These are phyloP conservation scores for Botrytis aclada DNA, from an alignment of 2,329 filamentous ascomycete genomes.

Conservation along the genomic window DNA sequence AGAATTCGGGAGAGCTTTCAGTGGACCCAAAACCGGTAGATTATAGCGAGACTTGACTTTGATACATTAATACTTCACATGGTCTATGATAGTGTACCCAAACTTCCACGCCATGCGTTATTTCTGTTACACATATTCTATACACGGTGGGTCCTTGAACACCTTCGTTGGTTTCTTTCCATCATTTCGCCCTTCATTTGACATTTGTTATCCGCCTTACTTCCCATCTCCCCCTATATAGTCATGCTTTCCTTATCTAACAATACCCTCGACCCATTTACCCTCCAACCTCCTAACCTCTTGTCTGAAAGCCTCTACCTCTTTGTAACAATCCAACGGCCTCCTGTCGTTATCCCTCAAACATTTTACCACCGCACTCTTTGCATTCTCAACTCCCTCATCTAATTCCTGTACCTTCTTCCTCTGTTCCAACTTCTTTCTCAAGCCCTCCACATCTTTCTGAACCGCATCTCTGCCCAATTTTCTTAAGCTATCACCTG, in stretches of 20 bases:
- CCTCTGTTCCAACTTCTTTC: conserved; percentile 56
- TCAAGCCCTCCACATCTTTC: conserved; percentile 58
- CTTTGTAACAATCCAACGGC: conserved; percentile 90
- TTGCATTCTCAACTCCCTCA: conserved; percentile 68
- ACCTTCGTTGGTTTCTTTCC: not conserved
- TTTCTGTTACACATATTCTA: conserved; percentile 23
- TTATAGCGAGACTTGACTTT: conserved; percentile 5
- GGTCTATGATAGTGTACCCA: not conserved
- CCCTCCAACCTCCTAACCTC: conserved; percentile 85
- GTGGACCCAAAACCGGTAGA: not conserved
- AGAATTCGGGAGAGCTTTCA: not conserved
- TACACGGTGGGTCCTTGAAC: conserved; percentile 8
- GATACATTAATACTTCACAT: not conserved
- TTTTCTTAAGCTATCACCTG: conserved; percentile 37
- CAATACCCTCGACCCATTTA: conserved; percentile 81
- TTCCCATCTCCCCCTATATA: not conserved
- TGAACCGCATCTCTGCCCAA: conserved; percentile 49
- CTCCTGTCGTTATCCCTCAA: conserved; percentile 79
- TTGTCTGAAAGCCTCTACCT: conserved; percentile 86
- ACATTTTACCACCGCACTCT: conserved; percentile 74
- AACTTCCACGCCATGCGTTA: conserved; percentile 4
- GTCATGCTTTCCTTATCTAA: conserved; percentile 39
- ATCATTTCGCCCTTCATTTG: not conserved
- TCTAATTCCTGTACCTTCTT: conserved; percentile 69
- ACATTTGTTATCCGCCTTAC: not conserved